Evolutionary conservation across 179 eudicot species (phyloP), one percentile per base, ranked within the genome.

Genomic region (Spinacia oleracea): DNA sequence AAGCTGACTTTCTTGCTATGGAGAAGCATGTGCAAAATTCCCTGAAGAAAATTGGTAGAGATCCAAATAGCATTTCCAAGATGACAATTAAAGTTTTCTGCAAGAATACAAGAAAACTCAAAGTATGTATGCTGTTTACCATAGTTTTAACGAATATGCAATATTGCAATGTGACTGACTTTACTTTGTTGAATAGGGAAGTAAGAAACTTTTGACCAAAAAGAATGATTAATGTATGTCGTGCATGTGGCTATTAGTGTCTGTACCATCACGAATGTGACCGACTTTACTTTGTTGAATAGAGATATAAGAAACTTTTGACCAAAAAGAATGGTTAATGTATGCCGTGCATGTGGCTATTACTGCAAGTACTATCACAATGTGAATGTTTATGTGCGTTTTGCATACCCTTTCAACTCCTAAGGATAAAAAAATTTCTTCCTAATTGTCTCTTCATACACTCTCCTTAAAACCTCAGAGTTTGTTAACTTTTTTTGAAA

Each of bases 71-170:
- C 78, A 96, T 93, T 79, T 78, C 97, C 65, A 96, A 88, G 84
- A 40, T 84, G 78, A 73, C 78, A 43, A 87, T 96, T 62, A 96
- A 90, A 87, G 87, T 83, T 82, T 96, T 96, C 81, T 96, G 98
- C 80, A 93, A 91, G 87, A 96, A 93, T 84, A 97, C 99, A 67
- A 89, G 95, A 78, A 96, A 96, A 76, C 90, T 96, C 64, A 82
- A 84, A 68, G 98, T 92, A 89, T 88, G 92, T 84, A 72, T 81
- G 32, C 73, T 53, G 43, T 31, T 27, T 46, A 10, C 11, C 20
- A 11, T 58, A 10, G 5, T 29, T 58, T 42, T 67, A 23, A 43
- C 5, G 21, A 43, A 21, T 67, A 23, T 59, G 27, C 65, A 73
- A n/a, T 16, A 45, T 18, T 59, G 27, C 65, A 73, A n/a, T 16